A percentile compares a stretch with the other conserved stretches of the same genome.
Evolutionary conservation across 2,329 filamentous ascomycete species (phyloP).

Genomic region (Cladosporium sp.): DNA sequence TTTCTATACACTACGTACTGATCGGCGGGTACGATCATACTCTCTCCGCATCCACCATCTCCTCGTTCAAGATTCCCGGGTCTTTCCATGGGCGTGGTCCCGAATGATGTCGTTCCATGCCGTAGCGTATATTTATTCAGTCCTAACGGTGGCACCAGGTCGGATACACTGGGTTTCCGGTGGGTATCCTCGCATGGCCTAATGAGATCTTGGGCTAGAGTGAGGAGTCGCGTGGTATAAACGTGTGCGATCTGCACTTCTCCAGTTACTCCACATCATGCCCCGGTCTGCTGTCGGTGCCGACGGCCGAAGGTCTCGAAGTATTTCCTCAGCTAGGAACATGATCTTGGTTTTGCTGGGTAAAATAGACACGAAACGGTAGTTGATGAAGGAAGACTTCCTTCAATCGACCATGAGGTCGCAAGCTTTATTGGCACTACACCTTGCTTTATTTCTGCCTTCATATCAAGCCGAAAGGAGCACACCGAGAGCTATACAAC

Average conservation of each 20-base stretch:
- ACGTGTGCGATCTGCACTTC: conserved; percentile 3
- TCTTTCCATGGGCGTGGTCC: not conserved
- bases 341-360: too few species aligned
- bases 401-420: too few species aligned
- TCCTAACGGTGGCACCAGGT: too few species aligned
- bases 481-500: too few species aligned
- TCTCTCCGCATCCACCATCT: not conserved
- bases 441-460: too few species aligned
- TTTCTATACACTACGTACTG: not conserved
- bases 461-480: too few species aligned
- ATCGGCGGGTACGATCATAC: not conserved
- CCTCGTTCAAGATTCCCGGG: not conserved
- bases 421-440: too few species aligned
- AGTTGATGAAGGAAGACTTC: too few species aligned
- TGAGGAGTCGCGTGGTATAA: not conserved
- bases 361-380: too few species aligned
- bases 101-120: not conserved
- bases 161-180: not conserved
- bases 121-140: not conserved
- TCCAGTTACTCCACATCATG: not conserved
- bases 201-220: not conserved
- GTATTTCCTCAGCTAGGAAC: not conserved
- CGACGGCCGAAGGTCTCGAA: not conserved
- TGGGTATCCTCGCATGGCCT: not conserved
- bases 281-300: conserved; percentile 1